Base-by-base conservation (phyloP, 257 asterid species). In the Datura wrightii region DNA sequence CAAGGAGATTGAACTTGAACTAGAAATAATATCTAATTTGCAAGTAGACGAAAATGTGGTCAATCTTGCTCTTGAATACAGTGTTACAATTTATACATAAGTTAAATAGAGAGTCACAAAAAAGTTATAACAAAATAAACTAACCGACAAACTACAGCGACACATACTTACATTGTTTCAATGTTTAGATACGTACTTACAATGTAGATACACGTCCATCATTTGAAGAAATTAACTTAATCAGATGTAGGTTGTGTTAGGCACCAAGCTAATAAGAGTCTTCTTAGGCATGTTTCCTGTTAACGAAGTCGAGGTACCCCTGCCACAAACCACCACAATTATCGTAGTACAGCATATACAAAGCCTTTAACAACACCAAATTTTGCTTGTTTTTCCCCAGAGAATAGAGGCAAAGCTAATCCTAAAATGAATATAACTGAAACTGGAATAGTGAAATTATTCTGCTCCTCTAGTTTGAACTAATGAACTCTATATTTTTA, bases 291-390 rank as follows among this genome's bases (percentile, higher is more conserved):
- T 63, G 83, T 84, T 80, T 86, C 86, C 92, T 85, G 87, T 92
- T 91, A 65, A 88, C 89, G 54, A 79, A 92, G 87, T 95, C 98
- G 89, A 95, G 84, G 89, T 91, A 94, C 5, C 94, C 98, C 98
- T 94, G 94, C 81, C 56, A 79, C 82, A 69, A 48, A 48, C 52
- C 54, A 80, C 18, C 65, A 84, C 18, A 48, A 70, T 67, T 53
- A 37, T 37, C 36, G 50, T 36, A 31, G 59, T 39, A 63, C 53
- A 9, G 8, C 39, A 79, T 48, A 48, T 52, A 18, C 7, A 84
- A 37, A 56, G 65, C 41, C 39, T 19, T 0, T 0, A 24, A 6
- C 6, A 70, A 36, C 56, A 79, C 10, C 15, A 15, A 8, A 58
- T 15, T 79, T 36, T 7, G 36, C 18, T 4, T 48, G 1, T 8